Base-by-base conservation (phyloP, 257 asterid genomes). In the Marsdenia floribunda region DNA sequence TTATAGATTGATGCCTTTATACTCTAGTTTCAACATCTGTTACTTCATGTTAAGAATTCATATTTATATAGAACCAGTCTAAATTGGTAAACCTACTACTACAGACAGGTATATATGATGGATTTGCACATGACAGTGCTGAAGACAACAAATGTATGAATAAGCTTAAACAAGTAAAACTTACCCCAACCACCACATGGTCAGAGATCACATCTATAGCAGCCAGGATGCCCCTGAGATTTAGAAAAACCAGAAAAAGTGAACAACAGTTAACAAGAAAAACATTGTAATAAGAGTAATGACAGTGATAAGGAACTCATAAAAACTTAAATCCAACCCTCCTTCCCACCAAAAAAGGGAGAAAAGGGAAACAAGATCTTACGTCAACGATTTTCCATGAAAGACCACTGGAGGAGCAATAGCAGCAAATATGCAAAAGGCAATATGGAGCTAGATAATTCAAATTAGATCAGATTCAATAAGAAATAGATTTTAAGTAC, bases 391-490 rank as follows among this genome's bases (percentile, higher is more conserved):
- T 83, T 83, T 79, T 82, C 99, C 99, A 38, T 83, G 93, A 74
- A 92, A 95, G 74, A 92, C 86, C 5, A 95, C 86, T 75, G 99
- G 99, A 74, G 99, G 99, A 37, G 98, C 99, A 80, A 95, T 91
- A 72, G 99, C 97, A 58, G 99, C 99, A 81, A 92, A 60, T 81
- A 95, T 88, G 91, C 99, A 95, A 76, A 95, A 95, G 33, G 85
- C 96, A 72, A 95, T 90, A 75, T 95, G 99, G 63, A 95, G 75
- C 99, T 95, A 96, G 93, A 86, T 50, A 38, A 69, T 52, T 73
- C 53, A 75, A 73, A 74, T 72, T 58, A 71, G 59, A 68, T 71
- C 78, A 80, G 53, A 57, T 58, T 18, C n/a, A 38, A 68, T 14
- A 70, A 40, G 49, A 9, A 13, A 72, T 11, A 42, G 72, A 49